Base-by-base conservation (phyloP, 805 yeast species). In the Suhomyces sp. region DNA sequence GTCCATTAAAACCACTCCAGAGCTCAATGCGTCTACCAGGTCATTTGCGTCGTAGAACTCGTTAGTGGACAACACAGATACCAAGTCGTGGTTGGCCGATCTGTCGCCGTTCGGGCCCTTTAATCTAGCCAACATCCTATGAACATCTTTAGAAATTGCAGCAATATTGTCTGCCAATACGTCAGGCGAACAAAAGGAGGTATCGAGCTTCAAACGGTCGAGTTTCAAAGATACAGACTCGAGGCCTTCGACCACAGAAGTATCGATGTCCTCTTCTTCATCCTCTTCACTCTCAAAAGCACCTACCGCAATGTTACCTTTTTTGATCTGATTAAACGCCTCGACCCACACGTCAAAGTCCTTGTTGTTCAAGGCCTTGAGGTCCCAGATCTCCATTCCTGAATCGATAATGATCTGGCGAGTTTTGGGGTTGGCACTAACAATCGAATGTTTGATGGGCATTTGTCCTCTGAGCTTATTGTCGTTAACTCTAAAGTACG, bases 311-410 rank as follows among this genome's bases (percentile, higher is more conserved):
- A 22, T 29, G 2, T 41, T 33, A 2, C 52, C 29, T 60, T 70
- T 65, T 66, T 75, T 82, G 49, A 81, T 70, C 19, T 70, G 69
- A 60, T 90, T 86, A 57, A 92, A 80, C 1, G 96, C 96, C 49
- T 84, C 79, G 12, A 87, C 81, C 99, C 99, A 94, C 5, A 81
- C 76, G 35, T 83, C 80, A 79, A 90, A 94, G 57, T 88, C 92
- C 6, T 78, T 74, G 9, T 70, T 69, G 52, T 77, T 83, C 46
- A 77, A 71, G 0, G 97, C 88, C 61, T 88, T 89, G 55, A 93
- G 74, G 38, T 83, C 84, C 98, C 98, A 93, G 8, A 88, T 85
- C 66, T 93, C 98, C 84, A 93, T 85, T 2, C 98, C 98, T 0
- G 97, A 90, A 67, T 94, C 97, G 54, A 94, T 80, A 46, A 87